Base-by-base conservation (phyloP, 768 basidiomycete species). In the Gelatoporia subvermispora region DNA sequence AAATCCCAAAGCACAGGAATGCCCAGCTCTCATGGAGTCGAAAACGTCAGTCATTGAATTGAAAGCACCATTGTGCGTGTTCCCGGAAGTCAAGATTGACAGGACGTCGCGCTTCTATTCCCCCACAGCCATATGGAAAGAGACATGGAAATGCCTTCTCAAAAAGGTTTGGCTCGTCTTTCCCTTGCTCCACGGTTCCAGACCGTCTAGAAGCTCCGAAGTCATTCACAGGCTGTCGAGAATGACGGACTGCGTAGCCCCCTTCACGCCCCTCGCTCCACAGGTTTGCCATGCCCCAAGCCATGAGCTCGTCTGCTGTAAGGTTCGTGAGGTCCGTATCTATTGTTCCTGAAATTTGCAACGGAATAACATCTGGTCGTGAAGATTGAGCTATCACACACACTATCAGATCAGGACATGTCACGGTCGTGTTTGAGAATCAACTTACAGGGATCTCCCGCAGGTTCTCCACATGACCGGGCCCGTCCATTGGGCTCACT, bases 1-100 rank as follows among this genome's bases (percentile, higher is more conserved):
- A n/a, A 17, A 71, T 65, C 0, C 59, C 53, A 47, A 71, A 72
- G 0, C 47, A 56, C 0, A 65, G 48, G 28, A 69, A 71, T 5
- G 60, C 47, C 49, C 68, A 72, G 0, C 53, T 57, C 35, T 58
- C 53, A 52, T 73, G 63, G 4, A 16, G 45, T 0, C 66, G 60
- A 53, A 72, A 72, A 0, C 64, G 57, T 0, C 56, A 48, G 43
- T 68, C 66, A 37, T 54, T 43, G 50, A 70, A 65, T 35, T 58
- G 54, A 0, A 72, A 37, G 0, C 55, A 35, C 65, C 66, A 68
- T 31, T 45, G 43, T 1, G 65, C 45, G 41, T 69, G 69, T 1
- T 62, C 60, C 1, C n/a, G 17, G 20, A 62, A 60, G n/a, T 36
- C 13, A 2, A 65, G 43, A 1, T 20, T 10, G 3, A 44, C 45